Conservation (phyloP, 2,329 filamentous ascomycete species). For the Malbranchea cinnamomea region DNA sequence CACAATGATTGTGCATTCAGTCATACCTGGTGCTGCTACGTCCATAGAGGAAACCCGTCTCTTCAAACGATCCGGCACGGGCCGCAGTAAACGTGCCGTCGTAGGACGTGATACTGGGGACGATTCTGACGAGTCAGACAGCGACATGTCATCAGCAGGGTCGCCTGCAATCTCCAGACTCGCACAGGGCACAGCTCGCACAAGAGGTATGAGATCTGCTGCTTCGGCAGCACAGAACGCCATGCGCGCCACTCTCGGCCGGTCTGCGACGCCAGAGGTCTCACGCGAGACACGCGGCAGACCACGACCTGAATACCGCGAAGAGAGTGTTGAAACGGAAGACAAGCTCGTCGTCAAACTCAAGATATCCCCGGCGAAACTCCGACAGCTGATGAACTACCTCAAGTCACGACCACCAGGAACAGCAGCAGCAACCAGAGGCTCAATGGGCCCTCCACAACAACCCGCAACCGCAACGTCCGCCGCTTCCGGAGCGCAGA, state of each 20-base stretch:
- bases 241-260: constrained; percentile 56
- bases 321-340: constrained; percentile 63
- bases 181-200: constrained; percentile 60
- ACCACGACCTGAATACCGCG: constrained; percentile 52
- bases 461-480: too few relatives aligned
- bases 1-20: constrained; percentile 80
- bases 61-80: constrained; percentile 60
- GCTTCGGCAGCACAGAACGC: constrained; percentile 75
- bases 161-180: constrained; percentile 68
- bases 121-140: constrained; percentile 83
- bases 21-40: constrained; percentile 72
- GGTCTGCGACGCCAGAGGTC: constrained; percentile 76
- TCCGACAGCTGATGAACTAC: constrained; percentile 50
- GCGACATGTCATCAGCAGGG: constrained; percentile 72
- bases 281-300: constrained; percentile 50
- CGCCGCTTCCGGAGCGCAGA: constrained; percentile 9
- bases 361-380: constrained; percentile 55
- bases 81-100: constrained; percentile 40
- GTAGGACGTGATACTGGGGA: constrained; percentile 47
- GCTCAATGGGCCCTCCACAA: constrained; percentile 15
- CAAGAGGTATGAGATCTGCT: constrained; percentile 75
- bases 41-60: constrained; percentile 72
- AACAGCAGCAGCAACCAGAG: constrained; percentile 8
- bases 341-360: constrained; percentile 59
- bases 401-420: constrained; percentile 33